phyloP scores from a whole-genome alignment of 345 rosid genomes.

The Kandelia obovata region DNA sequence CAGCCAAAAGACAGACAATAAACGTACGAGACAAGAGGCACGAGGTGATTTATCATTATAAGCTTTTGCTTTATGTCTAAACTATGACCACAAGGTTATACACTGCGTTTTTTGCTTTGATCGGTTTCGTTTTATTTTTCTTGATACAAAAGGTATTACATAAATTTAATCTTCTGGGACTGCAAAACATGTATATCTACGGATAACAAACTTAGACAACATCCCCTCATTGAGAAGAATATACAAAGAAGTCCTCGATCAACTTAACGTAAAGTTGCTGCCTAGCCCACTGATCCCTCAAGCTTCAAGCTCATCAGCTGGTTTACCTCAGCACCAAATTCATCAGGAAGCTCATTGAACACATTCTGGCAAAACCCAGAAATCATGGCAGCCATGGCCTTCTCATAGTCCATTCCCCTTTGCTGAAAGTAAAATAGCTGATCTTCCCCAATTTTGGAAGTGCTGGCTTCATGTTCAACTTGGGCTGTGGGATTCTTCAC shows the following conservation, averaged over 20 bases:
- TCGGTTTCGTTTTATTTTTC: too few relatives aligned
- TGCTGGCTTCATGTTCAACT: slow-evolving; percentile 95
- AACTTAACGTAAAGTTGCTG: neutral
- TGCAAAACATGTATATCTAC: too few relatives aligned
- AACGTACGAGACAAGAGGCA: too few relatives aligned
- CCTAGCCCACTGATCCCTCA: slow-evolving; percentile 89
- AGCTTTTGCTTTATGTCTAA: too few relatives aligned
- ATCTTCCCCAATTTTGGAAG: slow-evolving; percentile 90
- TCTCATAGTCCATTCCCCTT: slow-evolving; percentile 89
- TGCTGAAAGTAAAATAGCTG: slow-evolving; percentile 98
- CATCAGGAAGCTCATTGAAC: slow-evolving; percentile 88
- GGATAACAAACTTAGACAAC: neutral
- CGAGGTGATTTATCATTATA: too few relatives aligned
- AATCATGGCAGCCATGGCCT: slow-evolving; percentile 95
- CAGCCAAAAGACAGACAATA: too few relatives aligned
- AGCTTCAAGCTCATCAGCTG: slow-evolving; percentile 93
- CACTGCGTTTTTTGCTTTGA: too few relatives aligned
- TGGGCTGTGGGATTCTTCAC: slow-evolving; percentile 86
- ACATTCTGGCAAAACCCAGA: slow-evolving; percentile 90
- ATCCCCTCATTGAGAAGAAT: neutral
- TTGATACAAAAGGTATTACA: too few relatives aligned
- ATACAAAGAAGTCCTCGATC: neutral
- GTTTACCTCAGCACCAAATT: slow-evolving; percentile 88
- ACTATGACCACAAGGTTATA: too few relatives aligned
- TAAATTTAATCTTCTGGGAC: too few relatives aligned